These are phyloP conservation scores for Flaveria brownii DNA, from an alignment of 129 eudicot species.

Conservation along the genomic window DNA sequence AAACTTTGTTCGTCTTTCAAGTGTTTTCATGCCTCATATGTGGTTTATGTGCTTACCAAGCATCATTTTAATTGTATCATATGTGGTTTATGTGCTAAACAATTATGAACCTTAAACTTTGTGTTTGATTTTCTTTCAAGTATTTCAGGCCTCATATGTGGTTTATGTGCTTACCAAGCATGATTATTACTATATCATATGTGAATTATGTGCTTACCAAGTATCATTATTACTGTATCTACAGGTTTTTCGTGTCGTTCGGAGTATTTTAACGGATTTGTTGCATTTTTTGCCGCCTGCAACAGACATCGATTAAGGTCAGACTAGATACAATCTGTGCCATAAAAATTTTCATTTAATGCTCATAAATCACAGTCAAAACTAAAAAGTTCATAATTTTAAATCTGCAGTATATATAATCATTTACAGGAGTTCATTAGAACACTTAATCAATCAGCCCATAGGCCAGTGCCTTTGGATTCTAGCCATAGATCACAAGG, in stretches of 20 bases:
- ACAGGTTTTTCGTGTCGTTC: constrained; percentile 83
- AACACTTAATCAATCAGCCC: constrained; percentile 44
- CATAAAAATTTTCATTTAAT: neutral
- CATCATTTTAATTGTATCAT: neutral
- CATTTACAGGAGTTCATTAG: constrained; percentile 51
- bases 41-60: constrained; percentile 12
- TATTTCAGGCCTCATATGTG: constrained; percentile 4
- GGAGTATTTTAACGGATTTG: constrained; percentile 88
- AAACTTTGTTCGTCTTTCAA: neutral
- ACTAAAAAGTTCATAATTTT: neutral
- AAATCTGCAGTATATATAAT: constrained; percentile 75
- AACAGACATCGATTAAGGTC: constrained; percentile 96
- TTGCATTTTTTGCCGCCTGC: constrained; percentile 83
- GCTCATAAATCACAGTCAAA: neutral
- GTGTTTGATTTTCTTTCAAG: neutral
- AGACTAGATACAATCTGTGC: constrained; percentile 7
- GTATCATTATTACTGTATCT: neutral
- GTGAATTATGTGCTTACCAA: constrained; percentile 13
- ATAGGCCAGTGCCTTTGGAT: constrained; percentile 32
- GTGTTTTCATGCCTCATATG: neutral
- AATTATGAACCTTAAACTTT: too few relatives aligned
- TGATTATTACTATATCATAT: neutral
- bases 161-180: constrained; percentile 7
- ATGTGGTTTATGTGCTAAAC: constrained; percentile 1
- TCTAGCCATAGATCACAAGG: constrained; percentile 25